phyloP scores from a whole-genome alignment of 208 protist species.

The Leishmania turanica region DNA sequence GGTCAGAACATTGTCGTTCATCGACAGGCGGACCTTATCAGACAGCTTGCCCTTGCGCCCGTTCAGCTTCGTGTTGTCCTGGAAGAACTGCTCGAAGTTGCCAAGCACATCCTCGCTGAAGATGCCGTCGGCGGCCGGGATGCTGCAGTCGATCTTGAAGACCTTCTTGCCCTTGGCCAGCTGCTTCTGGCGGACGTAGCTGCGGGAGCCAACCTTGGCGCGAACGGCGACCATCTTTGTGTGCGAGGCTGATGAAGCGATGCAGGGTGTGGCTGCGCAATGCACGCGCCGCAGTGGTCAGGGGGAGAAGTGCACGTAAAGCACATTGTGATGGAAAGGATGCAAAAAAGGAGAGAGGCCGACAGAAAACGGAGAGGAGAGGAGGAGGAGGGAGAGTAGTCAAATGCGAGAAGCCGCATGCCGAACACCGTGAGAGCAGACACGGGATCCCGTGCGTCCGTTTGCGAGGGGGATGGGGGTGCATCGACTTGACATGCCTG shows the following conservation, averaged over 20 bases:
- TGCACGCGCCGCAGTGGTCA: neutral
- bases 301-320: neutral
- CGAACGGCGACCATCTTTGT: conserved; percentile 88
- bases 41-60: conserved; percentile 97
- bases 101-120: conserved; percentile 87
- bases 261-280: neutral
- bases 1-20: conserved; percentile 93
- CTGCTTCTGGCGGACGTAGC: conserved; percentile 81
- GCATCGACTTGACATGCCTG: neutral
- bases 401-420: neutral
- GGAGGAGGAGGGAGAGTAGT: neutral
- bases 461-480: no score
- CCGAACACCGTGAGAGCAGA: neutral
- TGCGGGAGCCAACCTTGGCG: conserved; percentile 89
- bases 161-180: conserved; percentile 90
- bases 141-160: conserved; percentile 85
- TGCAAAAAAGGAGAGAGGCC: neutral
- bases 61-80: conserved; percentile 98
- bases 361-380: neutral
- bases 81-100: conserved; percentile 96
- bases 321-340: neutral
- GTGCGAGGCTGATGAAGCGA: neutral
- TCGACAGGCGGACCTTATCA: conserved; percentile 88
- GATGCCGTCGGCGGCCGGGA: conserved; percentile 66
- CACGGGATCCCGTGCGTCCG: neutral